Conservation (phyloP, 116 monocot genomes). For the Phalaenopsis hybrid region DNA sequence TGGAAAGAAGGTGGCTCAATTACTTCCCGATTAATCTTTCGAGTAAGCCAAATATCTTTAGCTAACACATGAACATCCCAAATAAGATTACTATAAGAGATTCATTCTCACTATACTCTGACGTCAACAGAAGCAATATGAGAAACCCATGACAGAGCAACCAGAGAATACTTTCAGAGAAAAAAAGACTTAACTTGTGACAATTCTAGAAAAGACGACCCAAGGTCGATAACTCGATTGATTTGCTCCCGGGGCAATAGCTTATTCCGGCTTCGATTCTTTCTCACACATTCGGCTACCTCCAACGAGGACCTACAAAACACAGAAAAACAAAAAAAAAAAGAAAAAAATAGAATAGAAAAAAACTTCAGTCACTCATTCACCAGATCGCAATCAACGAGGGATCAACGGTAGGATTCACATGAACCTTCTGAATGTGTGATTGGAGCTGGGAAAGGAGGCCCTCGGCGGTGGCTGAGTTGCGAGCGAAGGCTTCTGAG, state of each 20-base stretch:
- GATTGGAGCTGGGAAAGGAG: conserved; percentile 11
- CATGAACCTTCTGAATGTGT: too few relatives aligned
- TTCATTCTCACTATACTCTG: not conserved
- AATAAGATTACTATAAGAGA: not conserved
- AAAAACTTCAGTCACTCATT: not conserved
- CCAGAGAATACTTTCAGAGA: not conserved
- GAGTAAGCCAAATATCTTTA: not conserved
- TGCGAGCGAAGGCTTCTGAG: conserved; percentile 58
- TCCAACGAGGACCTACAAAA: conserved; percentile 57
- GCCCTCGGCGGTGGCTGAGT: conserved; percentile 29
- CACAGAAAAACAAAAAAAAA: not conserved
- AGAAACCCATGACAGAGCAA: not conserved
- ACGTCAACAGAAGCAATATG: not conserved
- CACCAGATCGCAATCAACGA: not conserved
- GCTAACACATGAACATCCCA: not conserved
- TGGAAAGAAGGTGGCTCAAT: not conserved
- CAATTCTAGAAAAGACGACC: conserved; percentile 85
- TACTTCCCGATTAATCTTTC: not conserved
- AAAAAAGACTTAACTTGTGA: conserved; percentile 52
- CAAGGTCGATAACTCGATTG: conserved; percentile 71
- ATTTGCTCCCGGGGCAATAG: conserved; percentile 84
- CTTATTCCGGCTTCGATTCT: conserved; percentile 70
- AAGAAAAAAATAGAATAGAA: not conserved
- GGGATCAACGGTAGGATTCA: not conserved
- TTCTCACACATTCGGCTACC: conserved; percentile 58